A percentile compares a stretch with the other conserved stretches of the same genome.
Conservation (phyloP, 2,329 filamentous ascomycete species). For the Botrytis squamosa region DNA sequence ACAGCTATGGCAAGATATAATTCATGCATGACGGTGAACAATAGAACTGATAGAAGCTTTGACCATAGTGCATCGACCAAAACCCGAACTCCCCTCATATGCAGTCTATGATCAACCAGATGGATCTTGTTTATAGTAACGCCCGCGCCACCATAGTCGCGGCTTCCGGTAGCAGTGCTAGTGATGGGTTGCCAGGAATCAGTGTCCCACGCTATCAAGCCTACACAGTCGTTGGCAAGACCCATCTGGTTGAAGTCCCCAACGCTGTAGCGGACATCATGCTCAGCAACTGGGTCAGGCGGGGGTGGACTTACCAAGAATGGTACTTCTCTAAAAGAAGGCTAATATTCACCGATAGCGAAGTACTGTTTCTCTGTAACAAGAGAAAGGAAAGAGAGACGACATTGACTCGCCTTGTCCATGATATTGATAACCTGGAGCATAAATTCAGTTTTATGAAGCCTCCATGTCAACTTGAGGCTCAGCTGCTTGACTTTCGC, state of each 20-base stretch:
- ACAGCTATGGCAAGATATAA: not conserved
- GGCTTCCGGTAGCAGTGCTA: not conserved
- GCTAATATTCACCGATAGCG: not conserved
- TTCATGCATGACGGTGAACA: not conserved
- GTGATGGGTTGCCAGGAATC: not conserved
- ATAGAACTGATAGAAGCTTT: not conserved
- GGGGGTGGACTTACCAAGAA: not conserved
- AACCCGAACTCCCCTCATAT: not conserved
- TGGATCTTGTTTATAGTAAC: not conserved
- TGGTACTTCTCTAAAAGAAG: not conserved
- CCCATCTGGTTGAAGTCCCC: not conserved
- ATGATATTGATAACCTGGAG: too few species aligned
- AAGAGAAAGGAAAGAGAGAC: not conserved
- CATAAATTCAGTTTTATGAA: not conserved
- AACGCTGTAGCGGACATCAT: rapidly evolving
- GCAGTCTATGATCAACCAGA: not conserved
- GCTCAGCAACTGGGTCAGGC: not conserved
- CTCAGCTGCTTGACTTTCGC: rapidly evolving
- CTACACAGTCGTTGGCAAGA: not conserved
- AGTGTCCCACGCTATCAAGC: not conserved
- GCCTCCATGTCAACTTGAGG: not conserved
- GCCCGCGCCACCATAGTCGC: not conserved
- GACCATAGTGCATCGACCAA: not conserved
- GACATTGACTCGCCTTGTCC: too few species aligned
- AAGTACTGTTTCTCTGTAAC: not conserved